Evolutionary conservation across 768 basidiomycete genomes (phyloP), one percentile per base, ranked within the genome.

Genomic region (Hortiboletus campestris): DNA sequence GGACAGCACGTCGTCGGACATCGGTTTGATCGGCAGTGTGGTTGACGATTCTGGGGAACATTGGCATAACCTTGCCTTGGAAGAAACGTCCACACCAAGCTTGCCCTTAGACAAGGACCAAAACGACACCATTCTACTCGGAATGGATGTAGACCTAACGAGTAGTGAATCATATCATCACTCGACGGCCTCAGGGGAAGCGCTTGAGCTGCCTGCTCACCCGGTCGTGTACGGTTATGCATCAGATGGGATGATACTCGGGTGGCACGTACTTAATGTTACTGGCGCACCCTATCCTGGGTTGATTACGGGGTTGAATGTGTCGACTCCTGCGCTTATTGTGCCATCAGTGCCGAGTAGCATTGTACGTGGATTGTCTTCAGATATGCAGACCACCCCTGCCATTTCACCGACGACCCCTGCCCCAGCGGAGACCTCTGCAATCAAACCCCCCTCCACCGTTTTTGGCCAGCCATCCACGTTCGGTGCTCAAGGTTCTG

Each of bases 171-270:
- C 73, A 11, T 77, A 69, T 58, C 67, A 56, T 9, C 70, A 74
- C 50, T 73, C 72, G 12, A 72, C 70, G 12, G 63, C 74, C 16
- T 76, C 77, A 0, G 78, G 78, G 5, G 79, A 80, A 58, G 68
- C 67, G 14, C 63, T 73, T 7, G 75, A 75, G 13, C 57, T 78
- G 3, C 79, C 81, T 12, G 73, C 80, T 11, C 76, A 77, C 13
- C 90, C 90, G 0, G 75, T 90, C 52, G 72, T 91, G 70, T 91
- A 84, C 66, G 85, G 82, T 3, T 91, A 89, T 68, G 78, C 88
- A 12, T 89, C 84, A 51, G 90, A 93, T 63, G 90, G 90, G 19
- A 88, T 89, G 0, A 51, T 93, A 22, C 80, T 84, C 46, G 90
- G 77, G 4, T 93, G 90, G 89, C 76, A 84, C 66, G 64, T 88